Base-by-base conservation (phyloP, 2,329 filamentous ascomycete species). In the Penicillium sp. region DNA sequence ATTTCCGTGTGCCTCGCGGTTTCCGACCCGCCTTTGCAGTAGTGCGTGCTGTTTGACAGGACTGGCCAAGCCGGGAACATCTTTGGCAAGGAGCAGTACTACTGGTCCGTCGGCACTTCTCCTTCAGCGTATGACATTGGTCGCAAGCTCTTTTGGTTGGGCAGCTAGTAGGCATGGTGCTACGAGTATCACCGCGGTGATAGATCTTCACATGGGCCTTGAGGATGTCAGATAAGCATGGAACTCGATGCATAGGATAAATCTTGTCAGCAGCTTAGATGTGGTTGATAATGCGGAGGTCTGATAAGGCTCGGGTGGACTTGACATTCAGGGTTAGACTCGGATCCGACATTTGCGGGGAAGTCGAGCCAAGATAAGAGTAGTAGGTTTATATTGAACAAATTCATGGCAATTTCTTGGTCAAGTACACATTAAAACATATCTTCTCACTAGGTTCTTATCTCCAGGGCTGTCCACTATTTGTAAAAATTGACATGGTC, bases 81-180 rank as follows among this genome's bases (percentile, higher is more conserved):
- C 60, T 51, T 46, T 64, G 60, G 9, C 62, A 63, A 11, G 60
- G 19, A 3, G 13, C 14, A 4, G 43, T 35, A 8, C 19, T 3
- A 21, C 19, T 45, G 2, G n/a, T 10, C 9, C 58, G 54, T 42
- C 58, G 58, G 16, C 60, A 63, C 42, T 61, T 64, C 37, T 64
- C 60, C 42, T 64, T 63, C 2, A 63, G 10, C 1, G 35, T 49
- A 29, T 63, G 56, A 16, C 60, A 64, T 48, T 61, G 54, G 24
- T 61, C 58, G 39, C 60, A 64, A 8, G 60, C 62, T 54, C 56
- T 31, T 53, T 58, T 63, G 3, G 33, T n/a, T 22, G 13, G 26
- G 35, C 26, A 24, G n/a, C 24, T 24, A 24, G 19, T 7, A 3
- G 49, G 21, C 54, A 57, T 59, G 27, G 9, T 42, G 37, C 6